phyloP scores from a whole-genome alignment of 306 rosid genomes.

The Coriaria nepalensis region DNA sequence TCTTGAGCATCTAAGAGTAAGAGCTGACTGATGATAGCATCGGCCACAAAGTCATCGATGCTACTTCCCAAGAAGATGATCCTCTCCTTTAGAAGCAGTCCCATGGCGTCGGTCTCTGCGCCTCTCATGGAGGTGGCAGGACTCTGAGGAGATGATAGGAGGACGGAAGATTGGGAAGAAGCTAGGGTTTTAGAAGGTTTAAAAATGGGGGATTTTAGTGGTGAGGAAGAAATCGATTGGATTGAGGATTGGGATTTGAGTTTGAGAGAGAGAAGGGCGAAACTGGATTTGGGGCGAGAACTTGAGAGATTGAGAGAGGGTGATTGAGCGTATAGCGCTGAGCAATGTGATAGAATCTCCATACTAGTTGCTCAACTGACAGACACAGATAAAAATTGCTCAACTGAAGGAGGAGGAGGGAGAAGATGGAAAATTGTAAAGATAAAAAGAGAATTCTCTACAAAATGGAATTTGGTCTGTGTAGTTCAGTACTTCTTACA shows the following conservation, averaged over 20 bases:
- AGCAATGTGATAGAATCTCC: constrained; percentile 19
- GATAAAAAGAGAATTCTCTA: too few species aligned
- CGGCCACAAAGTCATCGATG: constrained; percentile 86
- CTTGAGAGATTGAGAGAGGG: constrained; percentile 2
- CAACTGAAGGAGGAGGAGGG: constrained; percentile 2
- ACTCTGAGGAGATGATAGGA: constrained; percentile 37
- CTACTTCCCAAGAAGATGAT: constrained; percentile 71
- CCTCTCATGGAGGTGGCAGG: constrained; percentile 51
- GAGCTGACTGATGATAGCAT: constrained; percentile 72
- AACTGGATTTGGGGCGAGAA: constrained; percentile 8
- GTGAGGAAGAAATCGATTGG: constrained; percentile 12
- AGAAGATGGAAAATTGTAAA: not conserved
- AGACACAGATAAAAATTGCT: too few species aligned
- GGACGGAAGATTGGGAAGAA: constrained; percentile 17
- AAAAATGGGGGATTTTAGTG: constrained; percentile 9
- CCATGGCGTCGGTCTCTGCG: constrained; percentile 72
- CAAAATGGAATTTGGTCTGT: too few species aligned
- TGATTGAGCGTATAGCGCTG: constrained; percentile 9
- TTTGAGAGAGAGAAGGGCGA: constrained; percentile 17
- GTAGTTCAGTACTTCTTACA: too few species aligned
- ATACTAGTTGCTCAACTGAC: not conserved
- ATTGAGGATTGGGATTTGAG: constrained; percentile 14
- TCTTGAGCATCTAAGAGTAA: constrained; percentile 79
- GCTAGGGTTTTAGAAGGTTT: constrained; percentile 18
- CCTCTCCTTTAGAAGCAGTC: constrained; percentile 75